These are phyloP conservation scores for Xylariaceae sp. DNA, from an alignment of 2,329 filamentous ascomycete species.

Conservation along the genomic window DNA sequence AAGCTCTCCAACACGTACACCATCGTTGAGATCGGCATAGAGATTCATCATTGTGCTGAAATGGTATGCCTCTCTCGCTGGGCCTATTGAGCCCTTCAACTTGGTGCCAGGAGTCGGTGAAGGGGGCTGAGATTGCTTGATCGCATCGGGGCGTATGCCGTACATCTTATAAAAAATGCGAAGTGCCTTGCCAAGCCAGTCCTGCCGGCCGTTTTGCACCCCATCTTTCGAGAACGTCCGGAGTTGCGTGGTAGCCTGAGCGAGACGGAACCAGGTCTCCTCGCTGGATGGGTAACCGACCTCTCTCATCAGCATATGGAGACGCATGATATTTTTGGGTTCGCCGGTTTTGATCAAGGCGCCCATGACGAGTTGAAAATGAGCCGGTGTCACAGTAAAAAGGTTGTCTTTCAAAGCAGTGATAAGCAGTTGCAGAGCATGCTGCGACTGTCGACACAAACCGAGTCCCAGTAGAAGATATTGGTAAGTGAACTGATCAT, in stretches of 20 bases:
- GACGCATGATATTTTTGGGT: conserved; percentile 39
- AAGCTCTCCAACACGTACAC: conserved; percentile 55
- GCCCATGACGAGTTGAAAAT: conserved; percentile 54
- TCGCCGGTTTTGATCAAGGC: conserved; percentile 48
- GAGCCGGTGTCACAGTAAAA: conserved; percentile 46
- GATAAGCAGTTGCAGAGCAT: conserved; percentile 48
- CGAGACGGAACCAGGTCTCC: conserved; percentile 41
- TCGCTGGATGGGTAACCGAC: conserved; percentile 43
- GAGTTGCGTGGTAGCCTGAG: conserved; percentile 32
- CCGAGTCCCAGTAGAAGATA: conserved; percentile 49
- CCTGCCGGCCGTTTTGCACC: conserved; percentile 25
- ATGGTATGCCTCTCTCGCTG: conserved; percentile 24
- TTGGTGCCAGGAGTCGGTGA: neutral
- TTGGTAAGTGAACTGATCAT: conserved; percentile 50
- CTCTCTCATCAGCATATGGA: conserved; percentile 43
- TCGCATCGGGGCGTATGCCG: conserved; percentile 15
- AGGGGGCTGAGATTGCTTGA: neutral
- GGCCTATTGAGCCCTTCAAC: neutral
- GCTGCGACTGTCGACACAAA: conserved; percentile 47
- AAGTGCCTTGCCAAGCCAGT: conserved; percentile 35
- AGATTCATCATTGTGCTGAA: conserved; percentile 43
- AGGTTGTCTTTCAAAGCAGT: conserved; percentile 42
- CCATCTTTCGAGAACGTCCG: conserved; percentile 33
- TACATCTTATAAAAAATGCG: conserved; percentile 35
- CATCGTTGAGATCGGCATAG: conserved; percentile 43